These are phyloP conservation scores for Carpinus fangiana DNA, from an alignment of 306 rosid genomes.

Conservation along the genomic window DNA sequence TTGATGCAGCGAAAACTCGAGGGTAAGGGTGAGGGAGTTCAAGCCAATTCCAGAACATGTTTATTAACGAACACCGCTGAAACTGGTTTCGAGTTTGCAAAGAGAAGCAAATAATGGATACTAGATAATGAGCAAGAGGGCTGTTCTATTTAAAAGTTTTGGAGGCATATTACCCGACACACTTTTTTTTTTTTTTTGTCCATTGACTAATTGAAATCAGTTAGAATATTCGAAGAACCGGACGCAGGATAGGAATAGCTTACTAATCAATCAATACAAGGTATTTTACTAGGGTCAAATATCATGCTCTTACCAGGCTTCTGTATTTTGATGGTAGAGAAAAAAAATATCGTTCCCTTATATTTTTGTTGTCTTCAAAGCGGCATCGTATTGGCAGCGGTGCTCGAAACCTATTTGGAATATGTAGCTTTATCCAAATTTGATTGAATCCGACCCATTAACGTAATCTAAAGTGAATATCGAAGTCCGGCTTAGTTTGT, in stretches of 20 bases:
- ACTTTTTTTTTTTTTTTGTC: not conserved
- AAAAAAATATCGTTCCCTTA: too few species aligned
- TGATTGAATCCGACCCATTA: not conserved
- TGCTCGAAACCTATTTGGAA: not conserved
- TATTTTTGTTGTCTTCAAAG: too few species aligned
- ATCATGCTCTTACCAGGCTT: not conserved
- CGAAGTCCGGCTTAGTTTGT: too few species aligned
- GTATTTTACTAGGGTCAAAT: too few species aligned
- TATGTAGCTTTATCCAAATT: not conserved
- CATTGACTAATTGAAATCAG: not conserved
- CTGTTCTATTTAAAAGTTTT: not conserved
- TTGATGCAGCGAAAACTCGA: not conserved
- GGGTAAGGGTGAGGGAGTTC: not conserved
- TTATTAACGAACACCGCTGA: not conserved
- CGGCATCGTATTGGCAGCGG: too few species aligned
- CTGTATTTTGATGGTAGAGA: not conserved
- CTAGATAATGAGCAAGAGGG: not conserved
- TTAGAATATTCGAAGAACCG: not conserved
- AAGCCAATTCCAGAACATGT: not conserved
- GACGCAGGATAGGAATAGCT: not conserved
- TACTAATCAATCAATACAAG: not conserved
- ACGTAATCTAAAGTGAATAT: too few species aligned
- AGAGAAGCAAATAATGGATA: not conserved
- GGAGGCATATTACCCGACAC: not conserved
- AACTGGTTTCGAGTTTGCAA: not conserved